Conservation (phyloP, 1,139 yeast species). For the Yamadazyma spencermartinsiae region DNA sequence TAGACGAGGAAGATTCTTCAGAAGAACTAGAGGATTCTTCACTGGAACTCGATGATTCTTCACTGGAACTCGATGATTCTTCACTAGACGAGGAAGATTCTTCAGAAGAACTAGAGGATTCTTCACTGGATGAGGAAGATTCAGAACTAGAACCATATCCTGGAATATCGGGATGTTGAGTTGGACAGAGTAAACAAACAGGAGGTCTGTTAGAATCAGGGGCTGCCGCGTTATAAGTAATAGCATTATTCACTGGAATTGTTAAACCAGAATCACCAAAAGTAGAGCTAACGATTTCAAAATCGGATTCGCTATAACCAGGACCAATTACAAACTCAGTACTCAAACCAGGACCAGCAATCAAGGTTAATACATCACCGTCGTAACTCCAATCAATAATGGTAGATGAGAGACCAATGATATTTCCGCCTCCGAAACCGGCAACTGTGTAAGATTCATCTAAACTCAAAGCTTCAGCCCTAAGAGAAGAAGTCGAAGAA, state of each 20-base stretch:
- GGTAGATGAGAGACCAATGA: conserved; percentile 21
- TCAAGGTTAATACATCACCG: conserved; percentile 7
- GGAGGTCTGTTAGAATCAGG: conserved; percentile 7
- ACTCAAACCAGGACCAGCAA: conserved; percentile 2
- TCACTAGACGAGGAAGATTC: conserved; percentile 5
- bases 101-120: background rate
- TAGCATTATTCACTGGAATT: conserved; percentile 12
- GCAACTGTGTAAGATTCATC: conserved; percentile 26
- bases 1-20: conserved; percentile 1
- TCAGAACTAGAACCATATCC: conserved; percentile 1
- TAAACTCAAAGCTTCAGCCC: conserved; percentile 19
- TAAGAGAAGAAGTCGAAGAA: conserved; percentile 16
- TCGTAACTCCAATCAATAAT: conserved; percentile 11
- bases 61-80: background rate
- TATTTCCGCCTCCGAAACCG: conserved; percentile 32
- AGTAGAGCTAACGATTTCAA: conserved; percentile 13
- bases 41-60: background rate
- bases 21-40: conserved; percentile 1
- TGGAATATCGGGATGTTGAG: conserved; percentile 5
- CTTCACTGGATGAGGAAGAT: conserved; percentile 4
- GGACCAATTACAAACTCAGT: conserved; percentile 26
- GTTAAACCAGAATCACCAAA: conserved; percentile 18
- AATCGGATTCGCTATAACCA: conserved; percentile 17
- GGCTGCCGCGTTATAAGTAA: conserved; percentile 15
- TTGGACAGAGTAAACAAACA: conserved; percentile 1